Evolutionary conservation across 2,329 filamentous ascomycete genomes (phyloP), one percentile per base, ranked within the genome.

Genomic region (Emergomyces africanus): DNA sequence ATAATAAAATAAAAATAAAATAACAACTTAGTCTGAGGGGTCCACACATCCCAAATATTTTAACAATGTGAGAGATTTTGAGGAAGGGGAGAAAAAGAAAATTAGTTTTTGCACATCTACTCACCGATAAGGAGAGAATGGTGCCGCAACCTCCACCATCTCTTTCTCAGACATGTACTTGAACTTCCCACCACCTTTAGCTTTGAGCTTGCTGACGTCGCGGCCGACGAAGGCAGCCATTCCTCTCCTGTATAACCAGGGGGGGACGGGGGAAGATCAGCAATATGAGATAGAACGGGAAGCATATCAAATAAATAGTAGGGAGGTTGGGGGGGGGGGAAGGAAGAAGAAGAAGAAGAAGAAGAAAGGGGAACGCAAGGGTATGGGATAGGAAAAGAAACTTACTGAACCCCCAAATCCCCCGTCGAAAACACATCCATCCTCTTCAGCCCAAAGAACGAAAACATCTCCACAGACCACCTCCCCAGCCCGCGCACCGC

Each of bases 381-480:
- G 9, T 8, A 35, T 1, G 33, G 33, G 33, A 23, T 41, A 46
- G 9, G 15, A 48, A 18, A 51, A 8, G 35, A 23, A 48, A 79
- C 80, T 72, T 70, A 82, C 81, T 97, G 94, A 51, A 99, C 89
- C 4, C 94, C 94, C 62, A 99, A 75, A 74, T 99, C 92, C 0
- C 94, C 92, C 0, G 89, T 86, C 25, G 87, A 90, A 71, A 97
- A 96, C 25, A 99, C 89, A 74, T 99, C 92, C 80, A 90, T 87
- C 14, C 91, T 81, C 79, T 96, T 97, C 46, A 99, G 78, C n/a
- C 84, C 88, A 73, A 99, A 97, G 73, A 88, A 90, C 55, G 91
- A 89, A 78, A 99, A 99, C 94, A 99, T 97, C 77, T 96, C 91
- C 15, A 95, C 90, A 54, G 86, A 91, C 94, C 94, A 97, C 58